Base-by-base conservation (phyloP, 2,329 filamentous ascomycete genomes). In the Nothopassalora personata region DNA sequence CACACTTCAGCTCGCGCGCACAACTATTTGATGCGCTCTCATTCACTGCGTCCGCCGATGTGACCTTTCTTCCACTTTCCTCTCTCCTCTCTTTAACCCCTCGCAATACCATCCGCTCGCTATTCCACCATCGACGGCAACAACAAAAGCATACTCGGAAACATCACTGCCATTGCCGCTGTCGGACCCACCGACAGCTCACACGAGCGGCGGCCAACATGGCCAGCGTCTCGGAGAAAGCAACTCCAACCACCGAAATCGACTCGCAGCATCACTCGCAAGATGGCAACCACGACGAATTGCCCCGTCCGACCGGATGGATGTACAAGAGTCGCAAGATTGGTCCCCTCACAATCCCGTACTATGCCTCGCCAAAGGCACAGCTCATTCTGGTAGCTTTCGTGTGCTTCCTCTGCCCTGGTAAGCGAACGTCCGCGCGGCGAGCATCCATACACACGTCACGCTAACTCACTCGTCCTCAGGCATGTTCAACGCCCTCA, bases 321-420 rank as follows among this genome's bases (percentile, higher is more conserved):
- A 80, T 75, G 69, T 81, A 81, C 72, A 75, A 71, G 67, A 66
- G 70, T 28, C 57, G 74, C 60, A 76, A 68, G 63, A 60, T 80
- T 51, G 70, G 76, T 15, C 72, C 74, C 47, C 67, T 73, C 69
- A 74, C 66, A 34, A 63, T 81, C 50, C 77, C 78, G 31, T 80
- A 75, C 74, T 80, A 78, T 68, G 79, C 79, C 57, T 79, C 77
- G 54, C 79, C 79, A 23, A 73, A 76, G 27, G 68, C 74, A 11
- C 79, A 81, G 70, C 73, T 81, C 39, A 62, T 79, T 53, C 74
- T 81, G 51, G 78, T 81, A 31, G 76, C 79, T 46, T 74, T 81
- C 47, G 79, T 81, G 55, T 81, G 79, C 73, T 81, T 81, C 75
- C 68, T 81, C 69, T 81, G 79, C 64, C 79, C 79, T 49, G 79